A percentile compares a stretch with the other conserved stretches of the same genome.
Conservation (phyloP, 352 stramenopile species). For the Discostella stelligera region DNA sequence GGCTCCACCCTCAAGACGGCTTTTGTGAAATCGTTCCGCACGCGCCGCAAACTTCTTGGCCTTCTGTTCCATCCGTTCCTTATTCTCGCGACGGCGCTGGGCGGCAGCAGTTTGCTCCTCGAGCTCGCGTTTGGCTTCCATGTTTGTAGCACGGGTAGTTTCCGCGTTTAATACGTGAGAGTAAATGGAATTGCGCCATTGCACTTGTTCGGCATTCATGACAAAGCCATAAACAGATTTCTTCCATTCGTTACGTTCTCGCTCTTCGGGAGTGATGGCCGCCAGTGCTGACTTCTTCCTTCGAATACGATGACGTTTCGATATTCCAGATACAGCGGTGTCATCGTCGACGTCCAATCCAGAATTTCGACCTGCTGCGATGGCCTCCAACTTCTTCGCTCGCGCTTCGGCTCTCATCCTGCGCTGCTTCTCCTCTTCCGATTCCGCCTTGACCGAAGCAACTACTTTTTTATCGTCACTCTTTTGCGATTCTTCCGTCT, state of each 20-base stretch:
- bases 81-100: constrained; percentile 30
- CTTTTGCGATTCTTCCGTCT: constrained; percentile 20
- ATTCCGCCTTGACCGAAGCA: constrained; percentile 26
- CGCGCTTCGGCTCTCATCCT: constrained; percentile 39
- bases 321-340: constrained; percentile 49
- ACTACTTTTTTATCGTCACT: constrained; percentile 1
- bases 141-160: constrained; percentile 29
- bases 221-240: constrained; percentile 36
- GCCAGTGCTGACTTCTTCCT: constrained; percentile 54
- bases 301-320: constrained; percentile 40
- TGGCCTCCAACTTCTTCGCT: constrained; percentile 51
- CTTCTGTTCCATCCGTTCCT: constrained; percentile 33
- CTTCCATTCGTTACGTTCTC: constrained; percentile 42
- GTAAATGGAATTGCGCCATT: constrained; percentile 38
- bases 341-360: constrained; percentile 26
- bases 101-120: constrained; percentile 37
- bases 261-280: constrained; percentile 37
- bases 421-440: constrained; percentile 44
- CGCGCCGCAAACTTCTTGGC: constrained; percentile 48
- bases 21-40: constrained; percentile 42
- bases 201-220: constrained; percentile 39
- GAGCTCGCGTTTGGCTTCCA: constrained; percentile 27
- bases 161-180: constrained; percentile 36
- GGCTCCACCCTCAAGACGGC: constrained; percentile 21
- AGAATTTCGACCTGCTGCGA: constrained; percentile 29